phyloP scores from a whole-genome alignment of 2,329 filamentous ascomycete genomes.

The Aquanectria penicillioides region DNA sequence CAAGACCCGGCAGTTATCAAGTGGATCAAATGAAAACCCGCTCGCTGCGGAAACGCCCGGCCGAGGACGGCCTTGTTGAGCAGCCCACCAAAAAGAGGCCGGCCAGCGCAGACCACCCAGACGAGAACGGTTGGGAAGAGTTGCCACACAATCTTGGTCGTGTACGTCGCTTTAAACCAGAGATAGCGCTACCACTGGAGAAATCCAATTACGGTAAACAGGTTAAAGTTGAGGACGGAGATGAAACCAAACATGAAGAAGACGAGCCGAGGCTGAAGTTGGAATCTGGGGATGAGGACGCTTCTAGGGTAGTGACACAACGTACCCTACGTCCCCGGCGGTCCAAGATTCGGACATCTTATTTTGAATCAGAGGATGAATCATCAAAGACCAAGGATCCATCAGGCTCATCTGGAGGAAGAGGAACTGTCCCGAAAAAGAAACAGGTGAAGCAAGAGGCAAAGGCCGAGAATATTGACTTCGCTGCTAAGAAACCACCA shows the following conservation, averaged over 20 bases:
- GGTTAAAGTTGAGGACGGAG: not conserved
- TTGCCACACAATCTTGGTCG: constrained; percentile 16
- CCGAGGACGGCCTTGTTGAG: not conserved
- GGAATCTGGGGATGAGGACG: not conserved
- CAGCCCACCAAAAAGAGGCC: not conserved
- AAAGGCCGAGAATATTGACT: constrained; percentile 18
- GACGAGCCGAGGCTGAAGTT: not conserved
- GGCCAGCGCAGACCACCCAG: not conserved
- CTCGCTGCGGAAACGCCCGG: constrained; percentile 4
- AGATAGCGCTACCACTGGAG: no score
- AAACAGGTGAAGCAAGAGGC: constrained; percentile 27
- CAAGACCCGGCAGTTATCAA: not conserved
- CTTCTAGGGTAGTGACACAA: not conserved
- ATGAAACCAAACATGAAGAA: not conserved
- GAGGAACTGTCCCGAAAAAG: not conserved
- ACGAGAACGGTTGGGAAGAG: not conserved
- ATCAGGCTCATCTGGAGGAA: not conserved
- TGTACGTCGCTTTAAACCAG: not conserved
- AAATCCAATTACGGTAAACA: not conserved
- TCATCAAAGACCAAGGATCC: not conserved
- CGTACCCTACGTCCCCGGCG: constrained; percentile 21
- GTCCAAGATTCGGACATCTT: constrained; percentile 7
- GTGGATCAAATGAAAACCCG: constrained; percentile 5
- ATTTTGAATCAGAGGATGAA: constrained; percentile 37
- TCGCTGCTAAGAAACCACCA: constrained; percentile 16